A percentile compares a stretch with the other conserved stretches of the same genome.
These are phyloP conservation scores for Trichosporon ovoides DNA, from an alignment of 1,284 basidiomycete species.

Conservation along the genomic window DNA sequence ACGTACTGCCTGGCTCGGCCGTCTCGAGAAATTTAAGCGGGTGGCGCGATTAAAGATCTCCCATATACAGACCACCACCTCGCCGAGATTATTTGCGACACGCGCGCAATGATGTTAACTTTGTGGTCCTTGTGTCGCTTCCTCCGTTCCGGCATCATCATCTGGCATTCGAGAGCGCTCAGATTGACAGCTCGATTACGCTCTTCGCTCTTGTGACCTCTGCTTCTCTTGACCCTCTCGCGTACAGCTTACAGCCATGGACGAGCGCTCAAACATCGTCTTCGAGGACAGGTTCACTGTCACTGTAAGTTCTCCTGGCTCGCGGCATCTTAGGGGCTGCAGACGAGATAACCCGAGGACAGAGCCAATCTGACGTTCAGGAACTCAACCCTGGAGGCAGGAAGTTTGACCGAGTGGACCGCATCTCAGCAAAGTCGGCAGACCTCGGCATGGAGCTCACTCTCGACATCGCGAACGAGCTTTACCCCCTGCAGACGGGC, in stretches of 20 bases:
- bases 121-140: not conserved
- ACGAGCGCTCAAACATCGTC: constrained; percentile 49
- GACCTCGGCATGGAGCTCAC: constrained; percentile 85
- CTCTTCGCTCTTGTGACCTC: not conserved
- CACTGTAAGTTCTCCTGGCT: constrained; percentile 48
- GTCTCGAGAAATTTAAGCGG: constrained; percentile 3
- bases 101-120: constrained; percentile 1
- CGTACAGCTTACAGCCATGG: constrained; percentile 6
- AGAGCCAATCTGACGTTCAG: constrained; percentile 15
- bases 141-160: not conserved
- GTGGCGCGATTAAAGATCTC: not conserved
- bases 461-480: constrained; percentile 83
- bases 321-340: not conserved
- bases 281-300: constrained; percentile 89
- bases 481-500: constrained; percentile 65
- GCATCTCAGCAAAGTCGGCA: constrained; percentile 74
- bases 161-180: no score
- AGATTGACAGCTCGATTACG: not conserved
- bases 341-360: not conserved
- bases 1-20: not conserved
- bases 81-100: constrained; percentile 1
- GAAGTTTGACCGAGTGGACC: constrained; percentile 65
- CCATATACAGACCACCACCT: no score
- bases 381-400: constrained; percentile 84
- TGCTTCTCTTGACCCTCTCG: not conserved